phyloP scores from a whole-genome alignment of 768 basidiomycete genomes.

The Suillus luteus region DNA sequence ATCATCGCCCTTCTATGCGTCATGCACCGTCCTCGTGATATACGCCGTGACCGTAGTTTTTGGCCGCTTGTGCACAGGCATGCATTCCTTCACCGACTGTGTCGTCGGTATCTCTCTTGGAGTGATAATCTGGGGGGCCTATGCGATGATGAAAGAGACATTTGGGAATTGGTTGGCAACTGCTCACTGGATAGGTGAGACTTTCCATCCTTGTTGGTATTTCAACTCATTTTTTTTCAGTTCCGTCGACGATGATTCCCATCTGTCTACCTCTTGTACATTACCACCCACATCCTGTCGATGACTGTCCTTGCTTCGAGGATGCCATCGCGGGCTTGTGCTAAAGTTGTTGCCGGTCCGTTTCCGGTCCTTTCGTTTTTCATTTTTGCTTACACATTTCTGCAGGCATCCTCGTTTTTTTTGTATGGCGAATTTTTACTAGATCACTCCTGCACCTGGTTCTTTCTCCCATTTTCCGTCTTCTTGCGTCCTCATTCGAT shows the following conservation, averaged over 20 bases:
- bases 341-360: slow-evolving; percentile 47
- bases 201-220: slow-evolving; percentile 18
- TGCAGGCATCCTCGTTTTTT: slow-evolving; percentile 74
- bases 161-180: slow-evolving; percentile 47
- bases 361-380: slow-evolving; percentile 1
- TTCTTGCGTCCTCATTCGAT: slow-evolving; percentile 62
- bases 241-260: slow-evolving; percentile 62
- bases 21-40: slow-evolving; percentile 47
- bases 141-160: slow-evolving; percentile 34
- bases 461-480: slow-evolving; percentile 84
- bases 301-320: slow-evolving; percentile 98
- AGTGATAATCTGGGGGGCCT: slow-evolving; percentile 57
- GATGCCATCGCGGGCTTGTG: slow-evolving; percentile 78
- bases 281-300: slow-evolving; percentile 91
- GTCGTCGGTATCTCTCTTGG: slow-evolving; percentile 65
- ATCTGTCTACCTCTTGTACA: slow-evolving; percentile 77
- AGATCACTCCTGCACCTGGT: slow-evolving; percentile 73
- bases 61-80: slow-evolving; percentile 81
- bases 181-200: slow-evolving; percentile 38
- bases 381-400: background rate
- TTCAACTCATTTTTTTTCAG: slow-evolving; percentile 30
- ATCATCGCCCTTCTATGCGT: slow-evolving; percentile 41
- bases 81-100: slow-evolving; percentile 87
- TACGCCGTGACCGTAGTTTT: slow-evolving; percentile 77
- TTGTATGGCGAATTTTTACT: slow-evolving; percentile 85